A percentile compares a stretch with the other conserved stretches of the same genome.
phyloP scores from a whole-genome alignment of 1,284 basidiomycete genomes.

The Singerocomus inundabilis region DNA sequence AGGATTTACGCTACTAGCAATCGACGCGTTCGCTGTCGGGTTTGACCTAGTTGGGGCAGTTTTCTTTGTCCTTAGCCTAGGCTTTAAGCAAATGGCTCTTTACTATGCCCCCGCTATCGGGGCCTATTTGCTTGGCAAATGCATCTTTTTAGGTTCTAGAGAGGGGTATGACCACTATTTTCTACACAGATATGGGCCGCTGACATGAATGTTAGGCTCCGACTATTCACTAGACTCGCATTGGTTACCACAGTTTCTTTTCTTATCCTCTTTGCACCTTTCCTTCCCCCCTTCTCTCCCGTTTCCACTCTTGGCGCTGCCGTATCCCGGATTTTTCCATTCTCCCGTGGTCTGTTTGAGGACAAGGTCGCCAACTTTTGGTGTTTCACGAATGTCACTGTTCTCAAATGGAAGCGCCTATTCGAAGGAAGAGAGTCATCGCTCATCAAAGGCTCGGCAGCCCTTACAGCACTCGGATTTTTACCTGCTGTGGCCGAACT shows the following conservation, averaged over 20 bases:
- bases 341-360: conserved; percentile 88
- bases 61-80: conserved; percentile 80
- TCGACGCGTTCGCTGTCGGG: conserved; percentile 67
- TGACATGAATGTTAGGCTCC: conserved; percentile 40
- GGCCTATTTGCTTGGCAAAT: conserved; percentile 82
- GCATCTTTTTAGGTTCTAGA: conserved; percentile 62
- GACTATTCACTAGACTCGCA: conserved; percentile 70
- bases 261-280: conserved; percentile 58
- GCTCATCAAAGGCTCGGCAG: conserved; percentile 58
- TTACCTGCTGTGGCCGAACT: conserved; percentile 59
- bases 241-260: conserved; percentile 60
- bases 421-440: conserved; percentile 37
- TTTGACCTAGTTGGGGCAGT: conserved; percentile 75
- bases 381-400: conserved; percentile 82
- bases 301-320: conserved; percentile 55
- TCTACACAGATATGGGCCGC: not conserved
- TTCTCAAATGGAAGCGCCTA: conserved; percentile 76
- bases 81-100: conserved; percentile 95
- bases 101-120: conserved; percentile 92
- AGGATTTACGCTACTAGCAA: conserved; percentile 72
- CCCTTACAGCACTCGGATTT: conserved; percentile 63
- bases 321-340: conserved; percentile 84
- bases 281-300: conserved; percentile 33
- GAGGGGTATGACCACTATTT: conserved; percentile 55
- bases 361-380: conserved; percentile 98